Evolutionary conservation across 371 early-diverging fungal genomes (phyloP).

Genomic region (Fennellomyces sp.): DNA sequence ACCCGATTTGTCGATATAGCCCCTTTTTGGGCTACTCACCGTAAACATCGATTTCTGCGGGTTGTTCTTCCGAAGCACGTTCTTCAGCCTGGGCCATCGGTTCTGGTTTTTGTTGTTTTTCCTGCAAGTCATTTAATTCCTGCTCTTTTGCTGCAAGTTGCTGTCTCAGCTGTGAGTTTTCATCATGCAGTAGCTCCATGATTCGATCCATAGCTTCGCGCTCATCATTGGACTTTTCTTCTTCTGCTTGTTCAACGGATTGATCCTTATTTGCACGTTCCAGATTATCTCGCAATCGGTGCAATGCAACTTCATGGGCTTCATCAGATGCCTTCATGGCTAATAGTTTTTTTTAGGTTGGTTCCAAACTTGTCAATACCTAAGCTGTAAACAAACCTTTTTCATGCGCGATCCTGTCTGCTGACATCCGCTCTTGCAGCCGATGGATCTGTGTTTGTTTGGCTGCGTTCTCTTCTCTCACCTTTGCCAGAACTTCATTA

Average conservation of each 20-base stretch:
- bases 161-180: slow-evolving; percentile 16
- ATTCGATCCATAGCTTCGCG: slow-evolving; percentile 10
- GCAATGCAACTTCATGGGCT: background rate
- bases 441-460: slow-evolving; percentile 12
- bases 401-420: slow-evolving; percentile 17
- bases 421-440: slow-evolving; percentile 9
- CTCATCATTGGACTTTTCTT: slow-evolving; percentile 6
- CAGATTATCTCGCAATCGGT: background rate
- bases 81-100: background rate
- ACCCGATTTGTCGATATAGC: background rate
- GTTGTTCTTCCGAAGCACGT: background rate
- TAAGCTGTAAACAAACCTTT: slow-evolving; percentile 5
- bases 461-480: slow-evolving; percentile 25
- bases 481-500: slow-evolving; percentile 24
- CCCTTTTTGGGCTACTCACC: slow-evolving; percentile 6
- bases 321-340: slow-evolving; percentile 4
- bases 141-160: slow-evolving; percentile 9
- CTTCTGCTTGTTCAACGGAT: background rate
- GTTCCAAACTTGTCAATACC: background rate
- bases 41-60: slow-evolving; percentile 21
- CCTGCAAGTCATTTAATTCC: slow-evolving; percentile 14
- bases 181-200: slow-evolving; percentile 17
- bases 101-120: background rate
- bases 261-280: background rate
- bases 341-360: background rate